Percentiles rank a stretch among this genome's conserved stretches.
Conservation (phyloP, 306 rosid genomes). For the Rosa persica region DNA sequence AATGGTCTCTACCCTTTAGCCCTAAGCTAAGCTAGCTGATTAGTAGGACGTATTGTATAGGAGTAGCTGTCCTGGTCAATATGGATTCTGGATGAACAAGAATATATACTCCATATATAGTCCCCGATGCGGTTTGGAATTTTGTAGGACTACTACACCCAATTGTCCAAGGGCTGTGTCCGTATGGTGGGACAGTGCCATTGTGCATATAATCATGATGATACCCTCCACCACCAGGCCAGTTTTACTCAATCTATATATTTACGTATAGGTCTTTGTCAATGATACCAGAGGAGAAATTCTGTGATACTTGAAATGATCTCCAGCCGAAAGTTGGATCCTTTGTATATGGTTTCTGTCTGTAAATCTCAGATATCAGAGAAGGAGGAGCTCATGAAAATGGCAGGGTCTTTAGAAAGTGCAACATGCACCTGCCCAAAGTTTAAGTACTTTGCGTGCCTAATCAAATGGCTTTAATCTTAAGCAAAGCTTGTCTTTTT, state of each 20-base stretch:
- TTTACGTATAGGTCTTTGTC: conserved; percentile 18
- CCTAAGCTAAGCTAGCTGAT: neutral
- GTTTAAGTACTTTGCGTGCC: neutral
- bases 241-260: neutral
- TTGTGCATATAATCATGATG: conserved; percentile 23
- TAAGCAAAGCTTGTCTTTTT: neutral
- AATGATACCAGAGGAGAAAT: conserved; percentile 8
- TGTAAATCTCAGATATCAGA: neutral
- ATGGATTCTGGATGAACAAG: neutral
- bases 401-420: conserved; percentile 11
- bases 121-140: neutral
- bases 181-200: conserved; percentile 37
- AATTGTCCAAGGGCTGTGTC: conserved; percentile 22
- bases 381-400: conserved; percentile 9
- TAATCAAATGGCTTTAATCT: conserved; percentile 11
- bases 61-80: conserved; percentile 21
- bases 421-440: conserved; percentile 10
- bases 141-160: conserved; percentile 22
- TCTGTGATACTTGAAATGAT: conserved; percentile 15
- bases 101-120: neutral
- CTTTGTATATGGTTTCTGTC: conserved; percentile 14
- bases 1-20: neutral
- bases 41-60: neutral
- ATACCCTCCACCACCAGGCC: conserved; percentile 23
- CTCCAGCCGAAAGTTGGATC: conserved; percentile 32